Percentiles rank a stretch among this genome's conserved stretches.
Evolutionary conservation across 164 flowering plant genomes (phyloP).

Genomic region (Stephania cephalantha): DNA sequence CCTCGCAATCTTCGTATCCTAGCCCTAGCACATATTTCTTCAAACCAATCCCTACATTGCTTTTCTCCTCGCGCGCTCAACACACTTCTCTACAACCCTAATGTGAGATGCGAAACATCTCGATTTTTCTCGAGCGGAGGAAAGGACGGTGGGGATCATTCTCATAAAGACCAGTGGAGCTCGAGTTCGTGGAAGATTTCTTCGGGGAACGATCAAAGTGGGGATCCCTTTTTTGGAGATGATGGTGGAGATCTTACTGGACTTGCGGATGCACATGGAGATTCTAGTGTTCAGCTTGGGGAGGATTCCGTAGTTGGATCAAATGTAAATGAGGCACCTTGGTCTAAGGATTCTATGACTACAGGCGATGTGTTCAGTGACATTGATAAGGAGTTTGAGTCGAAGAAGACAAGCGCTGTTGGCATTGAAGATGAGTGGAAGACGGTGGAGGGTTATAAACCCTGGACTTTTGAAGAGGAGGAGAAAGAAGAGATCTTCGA

Average conservation of each 20-base stretch:
- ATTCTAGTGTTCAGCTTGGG: neutral
- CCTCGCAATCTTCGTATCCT: slow-evolving; percentile 8
- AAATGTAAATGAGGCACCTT: slow-evolving; percentile 1
- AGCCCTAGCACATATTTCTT: slow-evolving; percentile 12
- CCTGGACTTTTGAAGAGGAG: slow-evolving; percentile 26
- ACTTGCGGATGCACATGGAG: slow-evolving; percentile 13
- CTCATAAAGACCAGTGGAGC: neutral
- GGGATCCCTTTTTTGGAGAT: slow-evolving; percentile 14
- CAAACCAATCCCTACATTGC: neutral
- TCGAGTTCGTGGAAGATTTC: slow-evolving; percentile 21
- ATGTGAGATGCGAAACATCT: slow-evolving; percentile 1
- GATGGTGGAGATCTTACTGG: slow-evolving; percentile 16
- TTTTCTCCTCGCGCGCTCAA: slow-evolving; percentile 1
- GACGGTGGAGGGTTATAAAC: slow-evolving; percentile 18
- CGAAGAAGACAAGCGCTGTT: neutral
- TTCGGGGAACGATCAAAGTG: slow-evolving; percentile 5
- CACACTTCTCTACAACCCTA: slow-evolving; percentile 4
- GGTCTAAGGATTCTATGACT: slow-evolving; percentile 8
- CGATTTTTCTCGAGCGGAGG: slow-evolving; percentile 20
- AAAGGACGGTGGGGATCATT: slow-evolving; percentile 11
- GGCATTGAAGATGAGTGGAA: slow-evolving; percentile 19
- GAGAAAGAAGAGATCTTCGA: slow-evolving; percentile 18
- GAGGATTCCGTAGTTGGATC: neutral
- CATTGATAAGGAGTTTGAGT: slow-evolving; percentile 15
- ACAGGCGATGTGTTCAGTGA: slow-evolving; percentile 18